Percentiles rank a stretch among this genome's conserved stretches.
Evolutionary conservation across 768 basidiomycete species (phyloP).

Genomic region (Tulasnella sp.): DNA sequence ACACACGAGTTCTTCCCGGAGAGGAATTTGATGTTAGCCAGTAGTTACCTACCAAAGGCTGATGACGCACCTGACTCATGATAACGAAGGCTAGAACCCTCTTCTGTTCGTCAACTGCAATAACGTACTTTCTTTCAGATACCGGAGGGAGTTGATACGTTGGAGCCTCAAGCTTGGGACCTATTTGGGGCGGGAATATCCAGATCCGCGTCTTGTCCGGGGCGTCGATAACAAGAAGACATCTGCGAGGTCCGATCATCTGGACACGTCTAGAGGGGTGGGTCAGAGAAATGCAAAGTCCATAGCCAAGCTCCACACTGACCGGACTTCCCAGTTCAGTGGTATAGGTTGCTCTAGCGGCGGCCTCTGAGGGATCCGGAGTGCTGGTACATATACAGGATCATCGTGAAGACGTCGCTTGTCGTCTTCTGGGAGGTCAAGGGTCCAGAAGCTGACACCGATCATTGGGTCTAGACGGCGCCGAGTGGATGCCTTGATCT

Average conservation of each 20-base stretch:
- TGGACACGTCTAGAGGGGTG: conserved; percentile 36
- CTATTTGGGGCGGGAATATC: not conserved
- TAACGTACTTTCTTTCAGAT: not conserved
- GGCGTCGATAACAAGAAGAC: conserved; percentile 45
- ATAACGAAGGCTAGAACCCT: too few species aligned
- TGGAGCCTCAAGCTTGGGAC: too few species aligned
- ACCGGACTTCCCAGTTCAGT: conserved; percentile 39
- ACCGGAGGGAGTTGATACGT: too few species aligned
- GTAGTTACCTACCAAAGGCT: too few species aligned
- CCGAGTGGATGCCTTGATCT: not conserved
- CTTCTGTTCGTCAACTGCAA: not conserved
- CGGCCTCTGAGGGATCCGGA: not conserved
- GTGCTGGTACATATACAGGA: not conserved
- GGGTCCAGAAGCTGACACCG: conserved; percentile 28
- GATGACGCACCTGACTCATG: too few species aligned
- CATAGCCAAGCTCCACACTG: conserved; percentile 26
- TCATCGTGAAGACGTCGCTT: conserved; percentile 12
- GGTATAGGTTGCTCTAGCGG: conserved; percentile 35
- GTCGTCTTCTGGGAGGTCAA: conserved; percentile 41
- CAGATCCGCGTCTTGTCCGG: conserved; percentile 29
- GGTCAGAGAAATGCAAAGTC: not conserved
- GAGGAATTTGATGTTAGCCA: too few species aligned
- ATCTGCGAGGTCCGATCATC: conserved; percentile 40
- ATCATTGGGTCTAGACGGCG: not conserved
- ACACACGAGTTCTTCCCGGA: not conserved